Percentiles rank a stretch among this genome's conserved stretches.
Conservation (phyloP, 805 yeast species). For the Pichia californica region DNA sequence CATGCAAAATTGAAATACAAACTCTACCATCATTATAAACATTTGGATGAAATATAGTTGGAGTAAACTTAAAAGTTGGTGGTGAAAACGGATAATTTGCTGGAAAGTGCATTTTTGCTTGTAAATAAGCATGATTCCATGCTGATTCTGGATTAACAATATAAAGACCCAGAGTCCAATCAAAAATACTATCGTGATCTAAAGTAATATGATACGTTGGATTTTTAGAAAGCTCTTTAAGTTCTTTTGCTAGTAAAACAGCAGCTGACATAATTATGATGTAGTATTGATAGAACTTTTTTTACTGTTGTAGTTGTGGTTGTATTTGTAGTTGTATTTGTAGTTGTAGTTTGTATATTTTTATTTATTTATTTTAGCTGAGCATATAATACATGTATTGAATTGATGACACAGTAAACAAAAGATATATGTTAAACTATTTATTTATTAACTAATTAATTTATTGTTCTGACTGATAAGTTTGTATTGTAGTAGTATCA, state of each 20-base stretch:
- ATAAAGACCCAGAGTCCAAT: slow-evolving; percentile 87
- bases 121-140: slow-evolving; percentile 91
- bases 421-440: too few species aligned
- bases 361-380: background rate
- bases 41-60: slow-evolving; percentile 92
- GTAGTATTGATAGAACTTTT: background rate
- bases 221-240: slow-evolving; percentile 26
- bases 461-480: too few species aligned
- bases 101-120: slow-evolving; percentile 92
- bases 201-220: slow-evolving; percentile 33
- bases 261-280: slow-evolving; percentile 20
- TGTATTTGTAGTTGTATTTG: background rate
- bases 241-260: slow-evolving; percentile 31
- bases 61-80: slow-evolving; percentile 87
- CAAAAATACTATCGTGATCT: slow-evolving; percentile 49
- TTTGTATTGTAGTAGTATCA: too few species aligned
- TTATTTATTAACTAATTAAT: too few species aligned
- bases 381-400: too few species aligned
- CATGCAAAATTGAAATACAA: slow-evolving; percentile 63
- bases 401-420: too few species aligned
- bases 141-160: slow-evolving; percentile 83
- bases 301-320: background rate
- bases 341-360: background rate
- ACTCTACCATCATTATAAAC: slow-evolving; percentile 84
- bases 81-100: slow-evolving; percentile 87